Conservation (phyloP, 371 early-diverging fungal species). For the Mucor racemosus region DNA sequence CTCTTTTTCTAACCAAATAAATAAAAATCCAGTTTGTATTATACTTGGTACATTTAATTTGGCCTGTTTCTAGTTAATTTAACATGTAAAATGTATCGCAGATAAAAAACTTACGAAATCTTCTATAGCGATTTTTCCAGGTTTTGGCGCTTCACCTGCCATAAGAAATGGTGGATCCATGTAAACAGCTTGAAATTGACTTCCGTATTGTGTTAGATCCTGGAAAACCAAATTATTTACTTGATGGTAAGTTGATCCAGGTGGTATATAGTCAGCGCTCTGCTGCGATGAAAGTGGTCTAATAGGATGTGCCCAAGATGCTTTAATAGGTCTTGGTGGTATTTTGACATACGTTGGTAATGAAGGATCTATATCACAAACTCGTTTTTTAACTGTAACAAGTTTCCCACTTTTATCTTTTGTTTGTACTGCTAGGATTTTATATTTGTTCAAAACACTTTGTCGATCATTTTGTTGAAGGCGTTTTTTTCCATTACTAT, state of each 20-base stretch:
- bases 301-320: slow-evolving; percentile 86
- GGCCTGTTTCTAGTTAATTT: slow-evolving; percentile 28
- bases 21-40: slow-evolving; percentile 81
- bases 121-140: slow-evolving; percentile 70
- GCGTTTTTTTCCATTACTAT: background rate
- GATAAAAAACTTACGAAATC: slow-evolving; percentile 56
- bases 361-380: slow-evolving; percentile 79
- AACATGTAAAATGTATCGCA: background rate
- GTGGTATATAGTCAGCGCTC: background rate
- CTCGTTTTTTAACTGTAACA: slow-evolving; percentile 81
- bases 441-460: slow-evolving; percentile 77
- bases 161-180: slow-evolving; percentile 91
- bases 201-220: slow-evolving; percentile 65
- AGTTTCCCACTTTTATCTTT: slow-evolving; percentile 83
- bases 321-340: slow-evolving; percentile 81
- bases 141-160: slow-evolving; percentile 68
- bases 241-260: slow-evolving; percentile 39
- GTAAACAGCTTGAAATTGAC: slow-evolving; percentile 78
- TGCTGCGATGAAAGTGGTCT: slow-evolving; percentile 19
- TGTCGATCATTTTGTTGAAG: slow-evolving; percentile 52
- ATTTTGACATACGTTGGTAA: slow-evolving; percentile 89
- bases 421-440: slow-evolving; percentile 81
- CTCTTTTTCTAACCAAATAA: slow-evolving; percentile 93
- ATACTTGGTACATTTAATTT: slow-evolving; percentile 63
- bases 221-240: slow-evolving; percentile 41